Evolutionary conservation across 257 asterid species (phyloP), one percentile per base, ranked within the genome.

Genomic region (Paulownia fortunei): DNA sequence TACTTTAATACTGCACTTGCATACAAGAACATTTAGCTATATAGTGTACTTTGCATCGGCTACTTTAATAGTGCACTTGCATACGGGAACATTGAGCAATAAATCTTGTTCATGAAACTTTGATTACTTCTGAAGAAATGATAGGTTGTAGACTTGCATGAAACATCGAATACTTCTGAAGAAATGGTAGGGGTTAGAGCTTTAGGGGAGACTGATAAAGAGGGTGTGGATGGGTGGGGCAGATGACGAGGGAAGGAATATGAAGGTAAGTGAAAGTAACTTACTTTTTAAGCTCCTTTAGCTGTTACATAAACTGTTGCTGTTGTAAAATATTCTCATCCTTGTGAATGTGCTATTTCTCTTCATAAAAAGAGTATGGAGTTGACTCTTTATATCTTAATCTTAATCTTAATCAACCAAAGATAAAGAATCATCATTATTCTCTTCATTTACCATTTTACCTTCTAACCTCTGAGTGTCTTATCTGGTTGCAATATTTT

Each of bases 321-420:
- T 76, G 76, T 64, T 61, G 39, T 49, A 7, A 69, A 76, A 64
- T 83, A 66, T 76, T 80, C 80, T 65, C 36, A 8, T 42, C 32
- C 36, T 58, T 60, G 49, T 19, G n/a, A n/a, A 13, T 8, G 15
- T 27, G 34, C 26, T 12, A 24, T 18, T 4, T 64, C 37, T 73
- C 49, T 49, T 80, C 13, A 18, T 39, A 10, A 34, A 32, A 59
- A 63, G 77, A 13, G 26, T 32, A 18, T 69, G 59, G 65, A 39
- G 74, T 74, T 77, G 82, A 83, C 69, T 67, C 24, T 61, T 79
- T 37, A 42, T 54, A 62, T 78, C 76, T 64, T 55, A n/a, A 73
- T 81, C 83, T 60, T 55, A 67, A 36, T 41, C 77, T n/a, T n/a
- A n/a, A n/a, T n/a, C 11, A 36, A 26, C 24, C n/a, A 24, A 76